Evolutionary conservation across 176 grass and related monocot genomes (phyloP), one percentile per base, ranked within the genome.

Genomic region (Saccharum officinarum): DNA sequence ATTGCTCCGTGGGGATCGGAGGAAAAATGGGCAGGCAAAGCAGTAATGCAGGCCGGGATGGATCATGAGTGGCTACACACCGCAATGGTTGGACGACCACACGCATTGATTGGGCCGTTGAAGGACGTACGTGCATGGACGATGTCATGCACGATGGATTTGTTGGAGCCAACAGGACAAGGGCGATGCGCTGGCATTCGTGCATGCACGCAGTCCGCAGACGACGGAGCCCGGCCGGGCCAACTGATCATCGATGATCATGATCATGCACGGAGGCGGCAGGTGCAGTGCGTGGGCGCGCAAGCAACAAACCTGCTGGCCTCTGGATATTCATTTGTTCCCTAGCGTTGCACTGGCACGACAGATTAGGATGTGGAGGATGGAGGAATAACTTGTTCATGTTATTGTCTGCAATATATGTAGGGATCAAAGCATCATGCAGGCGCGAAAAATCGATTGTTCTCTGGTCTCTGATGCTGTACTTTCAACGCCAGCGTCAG

Each of bases 101-200:
- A 12, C 60, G 39, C 84, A 63, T 61, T 38, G 77, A 82, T 47
- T 77, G 68, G 75, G 83, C 69, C 16, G 80, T 89, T 62, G n/a
- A 6, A 36, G 67, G 44, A 74, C 41, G 85, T 87, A 62, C 75
- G 66, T 69, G 60, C 68, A 50, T 31, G 80, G 88, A 86, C 49
- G 67, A 26, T 60, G 55, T 60, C 55, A n/a, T n/a, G n/a, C n/a
- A 60, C 55, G 22, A 60, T 74, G 71, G 14, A 74, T 73, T 37
- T 10, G 80, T 79, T 67, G 80, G 38, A 81, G 71, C 46, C 15
- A 33, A 16, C 82, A 3, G 68, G 62, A 17, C 77, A 3, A 60
- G 61, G 47, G 65, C 83, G 22, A 46, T 50, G 80, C 49, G 85
- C 80, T 91, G 85, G 89, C 80, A 87, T 87, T 90, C 84, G 80